phyloP scores from a whole-genome alignment of 2,329 filamentous ascomycete species.

The Metarhizium guizhouense region DNA sequence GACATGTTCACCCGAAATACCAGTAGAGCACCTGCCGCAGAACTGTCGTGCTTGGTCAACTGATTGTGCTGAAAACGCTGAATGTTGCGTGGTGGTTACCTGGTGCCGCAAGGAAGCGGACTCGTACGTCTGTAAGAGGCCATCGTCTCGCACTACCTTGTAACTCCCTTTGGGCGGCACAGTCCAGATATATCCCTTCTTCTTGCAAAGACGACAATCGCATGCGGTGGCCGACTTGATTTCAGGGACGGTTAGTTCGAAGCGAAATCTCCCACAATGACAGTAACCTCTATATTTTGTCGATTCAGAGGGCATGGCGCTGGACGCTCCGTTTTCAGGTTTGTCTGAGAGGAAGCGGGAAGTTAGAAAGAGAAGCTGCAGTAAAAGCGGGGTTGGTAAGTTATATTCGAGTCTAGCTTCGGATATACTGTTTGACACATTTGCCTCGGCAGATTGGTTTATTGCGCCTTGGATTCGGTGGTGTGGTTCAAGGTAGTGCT shows the following conservation, averaged over 20 bases:
- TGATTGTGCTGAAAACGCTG: neutral
- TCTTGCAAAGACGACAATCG: slow-evolving; percentile 4
- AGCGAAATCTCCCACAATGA: neutral
- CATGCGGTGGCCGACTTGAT: neutral
- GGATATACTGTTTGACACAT: too few relatives aligned
- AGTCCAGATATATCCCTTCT: slow-evolving; percentile 21
- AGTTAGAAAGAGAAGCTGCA: too few relatives aligned
- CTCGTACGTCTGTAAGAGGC: neutral
- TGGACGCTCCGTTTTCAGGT: too few relatives aligned
- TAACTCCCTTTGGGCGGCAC: slow-evolving; percentile 4
- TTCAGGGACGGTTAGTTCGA: neutral
- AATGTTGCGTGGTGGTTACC: slow-evolving; percentile 3
- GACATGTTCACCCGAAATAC: neutral
- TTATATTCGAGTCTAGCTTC: too few relatives aligned
- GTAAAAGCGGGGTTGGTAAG: too few relatives aligned
- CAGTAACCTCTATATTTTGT: neutral
- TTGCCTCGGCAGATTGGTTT: too few relatives aligned
- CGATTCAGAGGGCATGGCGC: too few relatives aligned
- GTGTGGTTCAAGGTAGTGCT: too few relatives aligned
- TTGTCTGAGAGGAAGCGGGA: too few relatives aligned
- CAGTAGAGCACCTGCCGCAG: slow-evolving; percentile 18
- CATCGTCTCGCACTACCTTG: slow-evolving; percentile 8
- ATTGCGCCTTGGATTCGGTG: too few relatives aligned
- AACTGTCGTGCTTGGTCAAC: slow-evolving; percentile 11
- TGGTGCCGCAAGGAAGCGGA: slow-evolving; percentile 7